A percentile compares a stretch with the other conserved stretches of the same genome.
These are phyloP conservation scores for Asclepias syriaca DNA, from an alignment of 257 asterid species.

Conservation along the genomic window DNA sequence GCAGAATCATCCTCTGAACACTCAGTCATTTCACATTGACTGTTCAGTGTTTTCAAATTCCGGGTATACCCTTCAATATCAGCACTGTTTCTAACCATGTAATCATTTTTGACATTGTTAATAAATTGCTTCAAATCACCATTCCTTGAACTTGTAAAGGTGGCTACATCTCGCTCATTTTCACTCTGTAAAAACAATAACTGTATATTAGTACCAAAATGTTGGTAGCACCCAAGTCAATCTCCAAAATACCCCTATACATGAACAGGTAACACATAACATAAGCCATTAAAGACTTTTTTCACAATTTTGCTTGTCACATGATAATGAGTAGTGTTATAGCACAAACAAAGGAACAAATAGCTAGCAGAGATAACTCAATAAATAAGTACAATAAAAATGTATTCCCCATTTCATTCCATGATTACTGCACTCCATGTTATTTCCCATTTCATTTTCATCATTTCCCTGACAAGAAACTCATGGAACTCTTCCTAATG, in stretches of 20 bases:
- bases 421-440: no score
- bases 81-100: constrained; percentile 29
- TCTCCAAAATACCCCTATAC: not conserved
- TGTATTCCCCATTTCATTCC: no score
- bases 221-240: not conserved
- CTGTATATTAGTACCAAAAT: not conserved
- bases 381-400: not conserved
- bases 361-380: not conserved
- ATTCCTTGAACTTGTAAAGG: constrained; percentile 18
- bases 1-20: constrained; percentile 81
- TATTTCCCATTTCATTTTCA: not conserved
- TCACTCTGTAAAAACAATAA: constrained; percentile 34
- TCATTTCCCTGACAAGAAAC: not conserved
- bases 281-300: not conserved
- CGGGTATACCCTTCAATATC: constrained; percentile 26
- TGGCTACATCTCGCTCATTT: constrained; percentile 31
- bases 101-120: constrained; percentile 25
- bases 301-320: not conserved
- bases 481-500: not conserved
- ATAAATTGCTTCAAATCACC: constrained; percentile 30
- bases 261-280: not conserved
- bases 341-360: not conserved
- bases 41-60: constrained; percentile 23
- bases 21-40: constrained; percentile 35
- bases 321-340: not conserved